Conservation (phyloP, 331 rosid genomes). For the Rosa hybrid region DNA sequence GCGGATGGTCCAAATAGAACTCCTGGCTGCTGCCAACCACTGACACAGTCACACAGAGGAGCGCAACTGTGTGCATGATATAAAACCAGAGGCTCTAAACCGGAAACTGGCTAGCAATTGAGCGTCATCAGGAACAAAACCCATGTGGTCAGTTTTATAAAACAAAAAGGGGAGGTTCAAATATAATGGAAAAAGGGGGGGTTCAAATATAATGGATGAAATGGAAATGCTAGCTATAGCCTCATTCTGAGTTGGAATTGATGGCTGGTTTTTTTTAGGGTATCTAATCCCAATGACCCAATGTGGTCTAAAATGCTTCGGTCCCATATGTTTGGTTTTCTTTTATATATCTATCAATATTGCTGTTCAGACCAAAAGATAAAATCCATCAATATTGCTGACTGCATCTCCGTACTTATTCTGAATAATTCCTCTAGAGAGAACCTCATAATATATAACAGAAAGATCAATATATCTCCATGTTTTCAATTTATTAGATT, state of each 20-base stretch:
- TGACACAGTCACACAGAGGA: not conserved
- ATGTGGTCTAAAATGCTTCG: not conserved
- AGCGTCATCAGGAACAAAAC: not conserved
- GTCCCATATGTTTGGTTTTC: not conserved
- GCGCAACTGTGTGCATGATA: not conserved
- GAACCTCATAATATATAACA: too few species aligned
- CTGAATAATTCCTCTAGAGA: too few species aligned
- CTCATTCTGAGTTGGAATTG: not conserved
- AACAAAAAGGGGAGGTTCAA: too few species aligned
- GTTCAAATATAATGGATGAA: too few species aligned
- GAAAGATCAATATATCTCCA: too few species aligned
- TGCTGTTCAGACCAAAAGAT: too few species aligned
- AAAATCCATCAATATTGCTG: not conserved
- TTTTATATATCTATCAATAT: too few species aligned
- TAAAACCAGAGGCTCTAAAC: not conserved
- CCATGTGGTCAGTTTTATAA: not conserved
- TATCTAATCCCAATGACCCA: not conserved
- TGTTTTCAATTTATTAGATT: not conserved
- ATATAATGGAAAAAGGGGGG: too few species aligned
- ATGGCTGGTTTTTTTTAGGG: not conserved
- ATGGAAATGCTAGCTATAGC: too few species aligned
- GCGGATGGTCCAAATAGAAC: not conserved
- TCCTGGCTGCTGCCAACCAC: constrained; percentile 2
- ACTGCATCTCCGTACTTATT: not conserved
- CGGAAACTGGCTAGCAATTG: not conserved